A percentile compares a stretch with the other conserved stretches of the same genome.
Conservation (phyloP, 257 asterid species). For the Cinchona pubescens region DNA sequence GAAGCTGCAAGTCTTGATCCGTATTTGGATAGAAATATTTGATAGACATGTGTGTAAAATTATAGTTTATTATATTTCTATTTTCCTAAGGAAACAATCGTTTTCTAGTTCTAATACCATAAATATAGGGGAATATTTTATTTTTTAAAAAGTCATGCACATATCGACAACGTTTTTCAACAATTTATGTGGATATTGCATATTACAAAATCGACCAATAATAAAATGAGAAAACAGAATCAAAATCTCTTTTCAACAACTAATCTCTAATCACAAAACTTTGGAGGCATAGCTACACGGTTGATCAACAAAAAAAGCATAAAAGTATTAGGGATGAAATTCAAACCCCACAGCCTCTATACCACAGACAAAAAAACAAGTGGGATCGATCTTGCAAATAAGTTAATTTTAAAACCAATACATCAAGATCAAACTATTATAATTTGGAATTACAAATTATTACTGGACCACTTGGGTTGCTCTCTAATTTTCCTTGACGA, state of each 20-base stretch:
- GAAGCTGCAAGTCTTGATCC: too few relatives aligned
- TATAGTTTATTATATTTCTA: too few relatives aligned
- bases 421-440: not conserved
- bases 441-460: not conserved
- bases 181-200: not conserved
- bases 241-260: not conserved
- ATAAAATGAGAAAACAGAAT: not conserved
- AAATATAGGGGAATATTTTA: not conserved
- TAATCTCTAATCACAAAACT: not conserved
- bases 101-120: not conserved
- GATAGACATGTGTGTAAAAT: too few relatives aligned
- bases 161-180: not conserved
- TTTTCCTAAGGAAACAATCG: too few relatives aligned
- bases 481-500: not conserved
- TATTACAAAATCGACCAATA: not conserved
- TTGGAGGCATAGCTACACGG: not conserved
- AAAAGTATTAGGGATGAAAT: not conserved
- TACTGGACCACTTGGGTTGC: constrained; percentile 12
- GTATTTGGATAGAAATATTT: too few relatives aligned
- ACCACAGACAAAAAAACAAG: constrained; percentile 8
- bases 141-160: not conserved
- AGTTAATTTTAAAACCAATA: not conserved
- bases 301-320: not conserved
- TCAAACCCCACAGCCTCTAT: constrained; percentile 7
- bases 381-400: constrained; percentile 17